phyloP scores from a whole-genome alignment of 495 filamentous ascomycete species.

The Xylona heveae region DNA sequence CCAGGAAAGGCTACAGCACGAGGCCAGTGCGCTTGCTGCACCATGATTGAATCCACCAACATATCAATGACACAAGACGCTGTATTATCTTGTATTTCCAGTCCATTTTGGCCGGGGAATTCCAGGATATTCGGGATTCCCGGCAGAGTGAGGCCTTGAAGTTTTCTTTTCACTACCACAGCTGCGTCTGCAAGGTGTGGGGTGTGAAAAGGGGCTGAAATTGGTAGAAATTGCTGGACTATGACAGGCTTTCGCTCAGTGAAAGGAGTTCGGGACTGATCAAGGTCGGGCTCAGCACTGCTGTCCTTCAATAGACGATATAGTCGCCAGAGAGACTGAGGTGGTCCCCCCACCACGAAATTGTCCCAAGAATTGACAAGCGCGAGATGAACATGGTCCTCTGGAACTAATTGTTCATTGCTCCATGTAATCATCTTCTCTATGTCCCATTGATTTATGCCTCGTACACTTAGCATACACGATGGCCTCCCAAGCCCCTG shows the following conservation, averaged over 20 bases:
- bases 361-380: slow-evolving; percentile 15
- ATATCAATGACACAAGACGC: too few species aligned
- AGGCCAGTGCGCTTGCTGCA: slow-evolving; percentile 12
- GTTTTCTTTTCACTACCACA: slow-evolving; percentile 6
- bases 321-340: slow-evolving; percentile 9
- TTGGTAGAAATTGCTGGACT: slow-evolving; percentile 11
- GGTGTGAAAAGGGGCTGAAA: slow-evolving; percentile 18
- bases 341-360: slow-evolving; percentile 15
- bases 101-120: too few species aligned
- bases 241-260: slow-evolving; percentile 9
- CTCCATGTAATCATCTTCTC: slow-evolving; percentile 2
- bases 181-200: slow-evolving; percentile 12
- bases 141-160: slow-evolving; percentile 7
- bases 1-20: slow-evolving; percentile 8
- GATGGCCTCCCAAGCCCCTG: slow-evolving; percentile 2
- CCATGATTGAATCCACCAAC: slow-evolving; percentile 5
- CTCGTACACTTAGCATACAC: slow-evolving; percentile 5
- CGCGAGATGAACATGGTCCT: slow-evolving; percentile 9
- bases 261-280: slow-evolving; percentile 10
- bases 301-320: slow-evolving; percentile 5
- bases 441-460: slow-evolving; percentile 2
- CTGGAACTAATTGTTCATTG: slow-evolving; percentile 4
- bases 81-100: too few species aligned
- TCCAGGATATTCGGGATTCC: slow-evolving; percentile 7
- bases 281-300: slow-evolving; percentile 4